Percentiles rank a stretch among this genome's conserved stretches.
phyloP scores from a whole-genome alignment of 176 grass and related monocot genomes.

The Triticum aestivum region DNA sequence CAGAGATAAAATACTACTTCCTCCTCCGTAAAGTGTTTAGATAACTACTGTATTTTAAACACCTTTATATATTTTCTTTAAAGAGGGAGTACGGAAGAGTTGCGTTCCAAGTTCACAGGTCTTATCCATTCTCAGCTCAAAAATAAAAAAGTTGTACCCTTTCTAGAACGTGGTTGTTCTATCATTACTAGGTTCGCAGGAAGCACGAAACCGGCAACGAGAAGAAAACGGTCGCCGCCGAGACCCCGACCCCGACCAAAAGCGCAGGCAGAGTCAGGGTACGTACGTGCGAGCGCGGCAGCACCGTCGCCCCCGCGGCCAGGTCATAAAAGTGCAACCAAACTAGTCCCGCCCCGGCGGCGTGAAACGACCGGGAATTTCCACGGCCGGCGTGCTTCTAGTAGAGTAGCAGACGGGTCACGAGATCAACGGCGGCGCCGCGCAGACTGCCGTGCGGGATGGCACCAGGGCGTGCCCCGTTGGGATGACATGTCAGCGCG shows the following conservation, averaged over 20 bases:
- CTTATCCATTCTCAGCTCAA: no score
- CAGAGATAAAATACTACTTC: no score
- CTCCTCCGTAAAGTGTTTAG: no score
- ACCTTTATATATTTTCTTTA: no score
- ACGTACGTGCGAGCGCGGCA: background rate
- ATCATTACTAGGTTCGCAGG: background rate
- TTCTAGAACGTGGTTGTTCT: slow-evolving; percentile 6
- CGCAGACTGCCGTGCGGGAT: no score
- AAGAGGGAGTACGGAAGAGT: no score
- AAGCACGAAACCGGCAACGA: background rate
- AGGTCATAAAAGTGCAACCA: background rate
- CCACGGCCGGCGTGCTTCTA: background rate
- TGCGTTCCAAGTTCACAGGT: no score
- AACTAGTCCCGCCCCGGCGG: slow-evolving; percentile 13
- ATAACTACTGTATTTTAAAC: no score
- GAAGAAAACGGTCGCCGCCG: background rate
- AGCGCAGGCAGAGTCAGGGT: background rate
- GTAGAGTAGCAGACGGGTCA: background rate
- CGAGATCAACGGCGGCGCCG: background rate
- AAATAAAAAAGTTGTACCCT: no score
- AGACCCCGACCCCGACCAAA: background rate
- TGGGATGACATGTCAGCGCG: background rate
- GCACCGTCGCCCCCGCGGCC: background rate
- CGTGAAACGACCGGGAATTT: background rate
- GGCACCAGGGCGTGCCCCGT: no score